These are phyloP conservation scores for Colletotrichum somersetense DNA, from an alignment of 2,329 filamentous ascomycete genomes.

Conservation along the genomic window DNA sequence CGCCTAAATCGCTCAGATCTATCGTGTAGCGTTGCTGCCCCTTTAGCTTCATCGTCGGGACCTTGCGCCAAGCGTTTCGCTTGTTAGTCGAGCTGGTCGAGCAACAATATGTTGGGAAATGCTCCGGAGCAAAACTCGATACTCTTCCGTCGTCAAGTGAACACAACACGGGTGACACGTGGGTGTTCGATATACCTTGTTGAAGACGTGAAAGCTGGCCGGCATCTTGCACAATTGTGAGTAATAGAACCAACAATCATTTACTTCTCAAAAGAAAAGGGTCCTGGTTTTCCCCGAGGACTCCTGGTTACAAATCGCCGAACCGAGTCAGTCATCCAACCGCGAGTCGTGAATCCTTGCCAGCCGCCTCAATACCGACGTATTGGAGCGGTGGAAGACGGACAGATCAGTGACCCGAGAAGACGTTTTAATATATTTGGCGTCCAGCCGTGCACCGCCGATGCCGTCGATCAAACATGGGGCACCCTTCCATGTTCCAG, in stretches of 20 bases:
- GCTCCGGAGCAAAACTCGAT: background rate
- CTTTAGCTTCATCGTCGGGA: background rate
- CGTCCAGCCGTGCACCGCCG: background rate
- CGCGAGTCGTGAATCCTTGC: slow-evolving; percentile 26
- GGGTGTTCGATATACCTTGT: too few species aligned
- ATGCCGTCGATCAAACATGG: slow-evolving; percentile 19
- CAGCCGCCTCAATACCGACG: background rate
- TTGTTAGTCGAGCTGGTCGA: slow-evolving; percentile 15
- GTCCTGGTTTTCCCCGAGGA: background rate
- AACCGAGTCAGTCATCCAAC: slow-evolving; percentile 15
- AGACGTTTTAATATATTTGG: slow-evolving; percentile 3
- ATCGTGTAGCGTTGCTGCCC: slow-evolving; percentile 22
- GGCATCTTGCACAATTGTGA: background rate
- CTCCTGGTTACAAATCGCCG: background rate
- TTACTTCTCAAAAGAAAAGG: background rate
- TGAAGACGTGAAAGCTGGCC: background rate
- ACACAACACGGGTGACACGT: background rate
- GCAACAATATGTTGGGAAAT: slow-evolving; percentile 1
- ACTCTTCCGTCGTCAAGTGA: background rate
- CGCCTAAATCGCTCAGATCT: slow-evolving; percentile 20
- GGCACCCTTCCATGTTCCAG: slow-evolving; percentile 6
- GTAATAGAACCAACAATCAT: background rate
- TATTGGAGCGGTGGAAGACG: background rate
- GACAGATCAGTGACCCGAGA: background rate
- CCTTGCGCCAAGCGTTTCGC: background rate